Base-by-base conservation (phyloP, 108 stramenopile genomes). In the Cyclotella cryptica region DNA sequence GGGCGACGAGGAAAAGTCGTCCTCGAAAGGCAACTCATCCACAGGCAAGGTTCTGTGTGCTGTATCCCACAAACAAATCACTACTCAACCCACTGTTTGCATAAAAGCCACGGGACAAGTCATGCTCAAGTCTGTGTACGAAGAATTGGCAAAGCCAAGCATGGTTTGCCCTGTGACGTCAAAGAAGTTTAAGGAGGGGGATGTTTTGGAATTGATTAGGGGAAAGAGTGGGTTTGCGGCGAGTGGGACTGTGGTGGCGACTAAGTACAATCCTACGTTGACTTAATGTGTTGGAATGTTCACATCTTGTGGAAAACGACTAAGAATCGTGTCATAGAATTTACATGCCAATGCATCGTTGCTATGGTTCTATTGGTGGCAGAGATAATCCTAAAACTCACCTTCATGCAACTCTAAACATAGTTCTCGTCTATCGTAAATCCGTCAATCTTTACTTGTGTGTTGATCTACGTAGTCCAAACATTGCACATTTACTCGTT, bases 181-280 rank as follows among this genome's bases (percentile, higher is more conserved):
- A 0, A 69, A 72, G 65, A 94, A 87, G 58, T 90, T 97, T 55
- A 87, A 86, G 68, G 79, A 81, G 43, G 82, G 86, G 51, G 85
- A 93, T 70, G 87, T 95, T 10, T 66, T 96, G 14, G 75, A 86
- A 29, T 68, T 97, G 42, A 78, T 88, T 52, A 83, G 77, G 63
- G 90, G 90, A 35, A 90, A 80, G 41, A 89, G 86, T 58, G 91
- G 90, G 41, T 97, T 90, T 89, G 92, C 95, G 0, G 82, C 87
- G 12, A 83, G 81, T 63, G 84, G 84, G 11, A 43, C 65, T n/a
- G 83, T 91, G 10, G 84, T 88, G 54, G 93, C 89, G 18, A 88
- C 84, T 60, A 86, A 77, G 54, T 94, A 94, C 77, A 79, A 84
- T 42, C 91, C 93, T 19, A 92, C 90, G 4, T 83, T 94, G 69